Percentiles rank a stretch among this genome's conserved stretches.
phyloP scores from a whole-genome alignment of 2,329 filamentous ascomycete species.

The Grosmannia clavigera region DNA sequence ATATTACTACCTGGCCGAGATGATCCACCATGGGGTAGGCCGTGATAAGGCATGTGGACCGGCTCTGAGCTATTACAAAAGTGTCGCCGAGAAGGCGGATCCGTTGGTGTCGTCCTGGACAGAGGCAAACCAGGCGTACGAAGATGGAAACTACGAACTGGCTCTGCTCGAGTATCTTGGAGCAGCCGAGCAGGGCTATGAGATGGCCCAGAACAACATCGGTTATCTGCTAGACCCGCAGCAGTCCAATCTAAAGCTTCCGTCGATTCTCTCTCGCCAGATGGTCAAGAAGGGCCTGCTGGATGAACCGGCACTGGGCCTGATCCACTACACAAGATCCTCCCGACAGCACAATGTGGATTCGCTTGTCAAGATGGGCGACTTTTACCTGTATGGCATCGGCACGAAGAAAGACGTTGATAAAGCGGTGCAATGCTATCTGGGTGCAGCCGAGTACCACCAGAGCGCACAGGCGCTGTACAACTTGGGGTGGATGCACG shows the following conservation, averaged over 20 bases:
- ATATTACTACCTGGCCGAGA: conserved; percentile 83
- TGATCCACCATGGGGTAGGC: conserved; percentile 69
- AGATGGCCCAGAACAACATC: conserved; percentile 79
- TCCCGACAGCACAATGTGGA: conserved; percentile 90
- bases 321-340: conserved; percentile 92
- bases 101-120: conserved; percentile 63
- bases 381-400: conserved; percentile 82
- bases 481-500: conserved; percentile 99
- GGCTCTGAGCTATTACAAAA: conserved; percentile 73
- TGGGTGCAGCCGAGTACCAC: conserved; percentile 79
- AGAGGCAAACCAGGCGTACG: conserved; percentile 74
- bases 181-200: conserved; percentile 86
- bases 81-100: conserved; percentile 62
- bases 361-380: conserved; percentile 93
- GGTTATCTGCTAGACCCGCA: conserved; percentile 73
- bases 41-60: conserved; percentile 66
- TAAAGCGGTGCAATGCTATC: conserved; percentile 88
- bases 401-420: conserved; percentile 60
- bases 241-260: conserved; percentile 46
- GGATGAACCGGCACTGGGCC: conserved; percentile 48
- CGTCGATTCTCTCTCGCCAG: conserved; percentile 31
- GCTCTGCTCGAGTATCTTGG: conserved; percentile 74
- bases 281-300: conserved; percentile 22
- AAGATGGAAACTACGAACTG: conserved; percentile 63
- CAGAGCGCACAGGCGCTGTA: conserved; percentile 91